Percentiles rank a stretch among this genome's conserved stretches.
Conservation (phyloP, 2,329 filamentous ascomycete species). For the Coniella vitis region DNA sequence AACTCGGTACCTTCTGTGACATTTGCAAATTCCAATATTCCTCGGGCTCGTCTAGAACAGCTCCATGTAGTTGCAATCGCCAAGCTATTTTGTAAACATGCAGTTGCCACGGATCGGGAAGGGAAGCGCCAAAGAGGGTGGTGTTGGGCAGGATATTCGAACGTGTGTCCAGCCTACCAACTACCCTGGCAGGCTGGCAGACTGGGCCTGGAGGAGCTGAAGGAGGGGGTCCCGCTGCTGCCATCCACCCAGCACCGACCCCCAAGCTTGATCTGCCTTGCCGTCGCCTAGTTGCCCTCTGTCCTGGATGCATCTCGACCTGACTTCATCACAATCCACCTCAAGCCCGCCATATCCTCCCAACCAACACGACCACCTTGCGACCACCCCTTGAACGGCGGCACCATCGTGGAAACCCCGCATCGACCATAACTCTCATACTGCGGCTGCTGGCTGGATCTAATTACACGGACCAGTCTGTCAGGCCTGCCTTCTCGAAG, state of each 20-base stretch:
- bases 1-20: too few species aligned
- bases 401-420: slow-evolving; percentile 5
- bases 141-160: background rate
- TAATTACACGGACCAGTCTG: background rate
- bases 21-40: too few species aligned
- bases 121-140: background rate
- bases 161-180: slow-evolving; percentile 6
- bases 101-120: background rate
- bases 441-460: slow-evolving; percentile 1
- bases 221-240: slow-evolving; percentile 5
- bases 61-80: too few species aligned
- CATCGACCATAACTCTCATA: background rate
- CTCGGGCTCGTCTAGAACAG: too few species aligned
- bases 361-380: slow-evolving; percentile 3
- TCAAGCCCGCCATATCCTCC: slow-evolving; percentile 13
- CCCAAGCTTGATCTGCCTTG: background rate
- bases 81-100: background rate
- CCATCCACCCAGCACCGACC: slow-evolving; percentile 1
- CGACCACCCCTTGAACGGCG: slow-evolving; percentile 5
- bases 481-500: slow-evolving; percentile 9
- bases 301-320: slow-evolving; percentile 11
- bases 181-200: background rate
- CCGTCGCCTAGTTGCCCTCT: background rate
- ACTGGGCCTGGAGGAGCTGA: background rate
- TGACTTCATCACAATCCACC: slow-evolving; percentile 15